phyloP scores from a whole-genome alignment of 768 basidiomycete genomes.

The Mycena epipterygia region DNA sequence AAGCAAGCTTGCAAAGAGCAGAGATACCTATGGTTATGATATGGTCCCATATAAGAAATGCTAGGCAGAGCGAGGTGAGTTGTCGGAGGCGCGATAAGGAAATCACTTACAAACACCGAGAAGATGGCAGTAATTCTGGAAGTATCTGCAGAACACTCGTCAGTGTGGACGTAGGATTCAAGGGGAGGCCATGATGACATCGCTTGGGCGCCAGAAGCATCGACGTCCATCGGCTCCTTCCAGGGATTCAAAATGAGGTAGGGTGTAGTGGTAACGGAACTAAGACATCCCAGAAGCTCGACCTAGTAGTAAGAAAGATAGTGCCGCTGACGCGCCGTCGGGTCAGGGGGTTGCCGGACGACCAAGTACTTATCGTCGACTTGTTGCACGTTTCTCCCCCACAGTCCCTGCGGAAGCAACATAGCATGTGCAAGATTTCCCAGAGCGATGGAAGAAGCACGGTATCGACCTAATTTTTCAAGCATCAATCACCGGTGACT shows the following conservation, averaged over 20 bases:
- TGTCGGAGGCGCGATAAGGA: not conserved
- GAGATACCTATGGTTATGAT: constrained; percentile 9
- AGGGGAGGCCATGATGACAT: not conserved
- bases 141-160: not conserved
- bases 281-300: not conserved
- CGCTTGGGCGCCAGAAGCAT: not conserved
- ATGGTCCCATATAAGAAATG: constrained; percentile 21
- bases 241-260: not conserved
- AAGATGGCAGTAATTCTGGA: constrained; percentile 23
- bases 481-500: constrained; percentile 13
- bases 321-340: too few species aligned
- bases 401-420: not conserved
- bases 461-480: not conserved
- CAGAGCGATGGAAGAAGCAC: constrained; percentile 1
- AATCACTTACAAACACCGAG: not conserved
- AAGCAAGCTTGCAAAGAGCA: too few species aligned
- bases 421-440: constrained; percentile 19
- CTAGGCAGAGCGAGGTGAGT: not conserved
- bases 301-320: not conserved
- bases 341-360: not conserved
- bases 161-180: not conserved
- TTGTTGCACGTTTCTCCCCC: not conserved
- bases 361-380: constrained; percentile 14
- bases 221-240: not conserved
- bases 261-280: not conserved